Percentiles rank a stretch among this genome's conserved stretches.
phyloP scores from a whole-genome alignment of 2,329 filamentous ascomycete species.

The Didymella pomorum region DNA sequence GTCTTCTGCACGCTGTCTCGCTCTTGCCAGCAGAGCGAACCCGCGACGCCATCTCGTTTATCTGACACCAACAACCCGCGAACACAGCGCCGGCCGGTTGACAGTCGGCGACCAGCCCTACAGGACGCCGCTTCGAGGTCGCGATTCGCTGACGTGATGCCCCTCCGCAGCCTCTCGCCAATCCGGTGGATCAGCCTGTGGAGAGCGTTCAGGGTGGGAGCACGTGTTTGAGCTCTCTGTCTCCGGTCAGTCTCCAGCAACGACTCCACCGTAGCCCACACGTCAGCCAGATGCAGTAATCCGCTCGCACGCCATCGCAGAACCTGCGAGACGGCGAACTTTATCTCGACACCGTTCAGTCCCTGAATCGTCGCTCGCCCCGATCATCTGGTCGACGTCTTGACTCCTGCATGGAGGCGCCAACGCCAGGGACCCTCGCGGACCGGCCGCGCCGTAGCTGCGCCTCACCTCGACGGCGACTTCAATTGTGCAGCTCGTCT shows the following conservation, averaged over 20 bases:
- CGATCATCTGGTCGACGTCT: slow-evolving; percentile 7
- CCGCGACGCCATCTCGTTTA: slow-evolving; percentile 15
- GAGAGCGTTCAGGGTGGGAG: slow-evolving; percentile 4
- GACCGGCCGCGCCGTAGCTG: slow-evolving; percentile 7
- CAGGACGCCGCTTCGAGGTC: not conserved
- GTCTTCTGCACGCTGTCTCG: not conserved
- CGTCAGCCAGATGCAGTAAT: slow-evolving; percentile 2
- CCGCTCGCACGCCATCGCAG: slow-evolving; percentile 3
- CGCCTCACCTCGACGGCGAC: not conserved
- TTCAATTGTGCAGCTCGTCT: not conserved
- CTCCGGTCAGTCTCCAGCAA: slow-evolving; percentile 7
- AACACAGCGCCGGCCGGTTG: slow-evolving; percentile 18
- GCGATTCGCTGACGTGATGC: slow-evolving; percentile 4
- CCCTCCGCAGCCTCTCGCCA: slow-evolving; percentile 10
- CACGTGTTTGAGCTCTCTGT: slow-evolving; percentile 2
- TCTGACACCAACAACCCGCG: slow-evolving; percentile 18
- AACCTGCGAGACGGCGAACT: slow-evolving; percentile 3
- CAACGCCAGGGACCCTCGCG: not conserved
- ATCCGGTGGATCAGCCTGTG: slow-evolving; percentile 4
- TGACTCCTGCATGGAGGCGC: slow-evolving; percentile 5
- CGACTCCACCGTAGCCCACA: slow-evolving; percentile 7
- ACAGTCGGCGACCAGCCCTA: slow-evolving; percentile 27
- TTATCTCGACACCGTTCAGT: not conserved
- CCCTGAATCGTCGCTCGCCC: slow-evolving; percentile 7
- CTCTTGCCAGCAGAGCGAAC: not conserved